phyloP scores from a whole-genome alignment of 192 early-diverging fungal species.

The Coemansia sp. region DNA sequence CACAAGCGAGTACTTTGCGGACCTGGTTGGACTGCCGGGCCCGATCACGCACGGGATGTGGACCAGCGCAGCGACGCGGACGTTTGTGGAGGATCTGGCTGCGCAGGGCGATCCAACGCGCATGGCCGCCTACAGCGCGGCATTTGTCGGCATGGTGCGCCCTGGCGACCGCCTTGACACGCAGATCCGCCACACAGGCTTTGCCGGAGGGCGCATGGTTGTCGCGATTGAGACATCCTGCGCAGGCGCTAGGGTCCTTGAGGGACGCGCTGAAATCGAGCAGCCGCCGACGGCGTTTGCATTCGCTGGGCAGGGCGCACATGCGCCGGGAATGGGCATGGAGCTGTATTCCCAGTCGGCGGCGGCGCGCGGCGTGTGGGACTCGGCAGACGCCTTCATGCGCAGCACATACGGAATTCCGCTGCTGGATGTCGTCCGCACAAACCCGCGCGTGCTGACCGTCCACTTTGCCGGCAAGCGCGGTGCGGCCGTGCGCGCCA shows the following conservation, averaged over 20 bases:
- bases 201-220: conserved; percentile 86
- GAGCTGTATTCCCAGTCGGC: conserved; percentile 77
- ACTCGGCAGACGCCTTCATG: conserved; percentile 88
- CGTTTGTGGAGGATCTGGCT: conserved; percentile 82
- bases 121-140: conserved; percentile 75
- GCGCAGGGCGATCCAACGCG: conserved; percentile 82
- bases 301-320: conserved; percentile 95
- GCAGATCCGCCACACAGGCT: conserved; percentile 82
- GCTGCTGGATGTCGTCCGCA: conserved; percentile 86
- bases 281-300: conserved; percentile 82
- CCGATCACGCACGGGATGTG: conserved; percentile 98
- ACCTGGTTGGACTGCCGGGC: conserved; percentile 79
- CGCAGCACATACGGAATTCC: conserved; percentile 84
- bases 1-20: conserved; percentile 89
- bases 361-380: conserved; percentile 88
- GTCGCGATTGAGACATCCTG: conserved; percentile 63
- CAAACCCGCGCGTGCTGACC: conserved; percentile 80
- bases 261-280: conserved; percentile 85
- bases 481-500: conserved; percentile 77
- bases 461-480: conserved; percentile 89
- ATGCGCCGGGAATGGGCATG: conserved; percentile 95
- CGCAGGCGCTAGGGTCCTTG: conserved; percentile 59
- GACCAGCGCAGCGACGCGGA: conserved; percentile 88
- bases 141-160: conserved; percentile 87
- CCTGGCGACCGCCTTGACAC: conserved; percentile 82